Base-by-base conservation (phyloP, 2,329 filamentous ascomycete species). In the Claviceps pusilla region DNA sequence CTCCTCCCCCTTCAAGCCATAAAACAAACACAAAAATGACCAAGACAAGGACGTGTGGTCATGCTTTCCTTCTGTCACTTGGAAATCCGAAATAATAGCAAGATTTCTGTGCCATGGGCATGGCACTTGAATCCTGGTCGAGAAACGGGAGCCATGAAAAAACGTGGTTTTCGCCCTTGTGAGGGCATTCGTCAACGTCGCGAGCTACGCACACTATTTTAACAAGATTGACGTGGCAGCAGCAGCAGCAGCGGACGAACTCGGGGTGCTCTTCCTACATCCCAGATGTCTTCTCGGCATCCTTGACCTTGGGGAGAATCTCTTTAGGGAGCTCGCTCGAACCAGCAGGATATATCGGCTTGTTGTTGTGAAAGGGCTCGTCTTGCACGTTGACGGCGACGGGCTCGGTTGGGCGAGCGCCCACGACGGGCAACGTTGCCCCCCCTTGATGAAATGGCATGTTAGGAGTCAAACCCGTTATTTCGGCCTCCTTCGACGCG, bases 161-260 rank as follows among this genome's bases (percentile, higher is more conserved):
- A 37, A 46, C 11, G 48, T 35, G 41, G 47, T 55, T 31, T 53
- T 42, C n/a, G 54, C 54, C 50, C 51, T 28, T 33, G 9, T 55
- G 41, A 58, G 52, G 39, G 48, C 52, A 45, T 9, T 56, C 53
- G 37, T 59, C 54, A 19, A 58, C 54, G 19, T 41, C 55, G 39
- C 33, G 53, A 48, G 49, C 45, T 24, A 57, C 47, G 43, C 62
- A 64, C 10, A 63, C 55, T 24, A 62, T 57, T 29, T 59, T 52
- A 9, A 53, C 46, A 16, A 56, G 55, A 6, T 49, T 52, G 7
- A 54, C 7, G 50, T 61, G 54, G 50, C 62, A 64, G 55, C 61
- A 64, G 51, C 62, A 64, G 28, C 62, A 64, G 28, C 9, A 37
- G 35, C 35, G 7, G 16, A 47, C 31, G 7, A 29, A 9, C 33